These are phyloP conservation scores for Pichia sporocuriosa DNA, from an alignment of 805 yeast genomes.

Conservation along the genomic window DNA sequence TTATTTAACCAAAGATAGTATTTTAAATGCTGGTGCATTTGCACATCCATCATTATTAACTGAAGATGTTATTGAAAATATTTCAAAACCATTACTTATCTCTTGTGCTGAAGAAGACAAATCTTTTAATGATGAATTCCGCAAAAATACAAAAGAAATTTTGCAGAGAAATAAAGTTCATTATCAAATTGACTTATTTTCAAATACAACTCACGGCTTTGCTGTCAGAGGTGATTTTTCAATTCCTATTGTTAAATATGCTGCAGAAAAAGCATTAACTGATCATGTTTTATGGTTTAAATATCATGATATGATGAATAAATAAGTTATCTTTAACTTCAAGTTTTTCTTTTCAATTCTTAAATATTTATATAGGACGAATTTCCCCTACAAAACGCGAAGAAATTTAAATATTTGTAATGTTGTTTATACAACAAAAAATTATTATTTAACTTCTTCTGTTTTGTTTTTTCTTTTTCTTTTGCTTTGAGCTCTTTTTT, in stretches of 20 bases:
- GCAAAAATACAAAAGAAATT: conserved; percentile 53
- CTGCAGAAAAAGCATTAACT: conserved; percentile 56
- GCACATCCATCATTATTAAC: conserved; percentile 80
- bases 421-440: too few species aligned
- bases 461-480: too few species aligned
- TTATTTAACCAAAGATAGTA: conserved; percentile 35
- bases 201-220: conserved; percentile 70
- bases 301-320: conserved; percentile 18
- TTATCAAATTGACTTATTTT: conserved; percentile 55
- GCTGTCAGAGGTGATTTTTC: conserved; percentile 69
- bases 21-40: conserved; percentile 52
- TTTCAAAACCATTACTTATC: conserved; percentile 58
- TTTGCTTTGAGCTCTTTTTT: too few species aligned
- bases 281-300: conserved; percentile 37
- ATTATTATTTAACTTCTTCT: too few species aligned
- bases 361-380: too few species aligned
- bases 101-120: conserved; percentile 70
- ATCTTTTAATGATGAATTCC: conserved; percentile 56
- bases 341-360: too few species aligned
- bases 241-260: conserved; percentile 48
- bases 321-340: too few species aligned
- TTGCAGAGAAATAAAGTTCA: conserved; percentile 39
- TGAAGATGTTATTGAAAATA: conserved; percentile 54
- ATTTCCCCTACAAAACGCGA: too few species aligned
- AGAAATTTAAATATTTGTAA: too few species aligned